Conservation (phyloP, 1,139 yeast species). For the Kodamaea ohmeri region DNA sequence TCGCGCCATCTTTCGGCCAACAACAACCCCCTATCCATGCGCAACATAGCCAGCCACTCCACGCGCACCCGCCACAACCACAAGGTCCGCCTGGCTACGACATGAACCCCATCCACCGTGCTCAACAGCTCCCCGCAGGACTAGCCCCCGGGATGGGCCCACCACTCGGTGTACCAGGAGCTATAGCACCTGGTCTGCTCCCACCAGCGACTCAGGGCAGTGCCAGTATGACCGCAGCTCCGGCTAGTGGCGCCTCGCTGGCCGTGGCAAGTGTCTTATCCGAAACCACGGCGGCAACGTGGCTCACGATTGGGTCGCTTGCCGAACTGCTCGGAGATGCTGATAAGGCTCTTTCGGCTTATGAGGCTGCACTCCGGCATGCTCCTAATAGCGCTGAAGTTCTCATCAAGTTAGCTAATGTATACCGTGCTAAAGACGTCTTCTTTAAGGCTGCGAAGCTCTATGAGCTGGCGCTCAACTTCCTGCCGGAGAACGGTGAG, state of each 20-base stretch:
- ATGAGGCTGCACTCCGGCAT: conserved; percentile 86
- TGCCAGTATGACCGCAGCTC: background rate
- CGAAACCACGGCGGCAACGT: conserved; percentile 83
- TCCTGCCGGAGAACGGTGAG: conserved; percentile 88
- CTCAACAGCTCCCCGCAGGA: conserved; percentile 5
- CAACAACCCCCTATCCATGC: conserved; percentile 13
- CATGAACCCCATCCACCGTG: conserved; percentile 9
- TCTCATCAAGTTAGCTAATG: conserved; percentile 79
- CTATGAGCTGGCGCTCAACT: conserved; percentile 79
- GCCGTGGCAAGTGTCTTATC: conserved; percentile 27
- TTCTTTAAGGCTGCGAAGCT: conserved; percentile 92
- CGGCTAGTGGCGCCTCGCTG: conserved; percentile 9
- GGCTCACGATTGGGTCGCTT: conserved; percentile 88
- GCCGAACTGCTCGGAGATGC: conserved; percentile 89
- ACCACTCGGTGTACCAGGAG: conserved; percentile 17
- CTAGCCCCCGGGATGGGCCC: conserved; percentile 9
- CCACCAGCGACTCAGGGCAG: conserved; percentile 6
- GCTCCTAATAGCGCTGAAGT: conserved; percentile 85
- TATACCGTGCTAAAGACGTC: conserved; percentile 84
- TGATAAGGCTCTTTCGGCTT: conserved; percentile 85
- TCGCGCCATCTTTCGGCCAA: conserved; percentile 12
- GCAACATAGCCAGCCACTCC: conserved; percentile 7
- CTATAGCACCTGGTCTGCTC: conserved; percentile 8
- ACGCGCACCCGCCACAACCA: conserved; percentile 8
- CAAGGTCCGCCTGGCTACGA: conserved; percentile 13